These are phyloP conservation scores for Vitellaria paradoxa DNA, from an alignment of 179 eudicot genomes.

Conservation along the genomic window DNA sequence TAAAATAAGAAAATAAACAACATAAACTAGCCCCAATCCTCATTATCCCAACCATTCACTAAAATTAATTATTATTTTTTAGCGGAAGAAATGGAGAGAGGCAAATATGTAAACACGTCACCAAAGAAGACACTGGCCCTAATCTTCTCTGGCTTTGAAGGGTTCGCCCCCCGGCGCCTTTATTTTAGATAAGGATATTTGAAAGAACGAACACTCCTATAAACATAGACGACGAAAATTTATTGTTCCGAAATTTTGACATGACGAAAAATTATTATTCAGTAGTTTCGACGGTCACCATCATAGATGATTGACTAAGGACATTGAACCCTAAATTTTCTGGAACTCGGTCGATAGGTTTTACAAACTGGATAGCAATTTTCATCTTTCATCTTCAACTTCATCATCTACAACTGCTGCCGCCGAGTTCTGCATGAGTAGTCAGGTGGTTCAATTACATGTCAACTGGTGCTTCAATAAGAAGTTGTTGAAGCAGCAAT, in stretches of 20 bases:
- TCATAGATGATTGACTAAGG: background rate
- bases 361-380: background rate
- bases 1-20: too few species aligned
- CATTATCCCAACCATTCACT: too few species aligned
- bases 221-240: background rate
- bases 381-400: background rate
- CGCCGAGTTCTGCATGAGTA: conserved; percentile 44
- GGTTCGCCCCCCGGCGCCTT: background rate
- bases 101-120: too few species aligned
- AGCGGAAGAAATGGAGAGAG: too few species aligned
- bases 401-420: background rate
- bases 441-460: conserved; percentile 17
- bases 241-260: too few species aligned
- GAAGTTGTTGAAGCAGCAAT: conserved; percentile 37
- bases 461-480: conserved; percentile 25
- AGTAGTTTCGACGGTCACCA: background rate
- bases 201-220: background rate
- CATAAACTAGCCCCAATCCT: too few species aligned
- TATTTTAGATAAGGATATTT: background rate
- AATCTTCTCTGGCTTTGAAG: background rate
- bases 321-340: conserved; percentile 5
- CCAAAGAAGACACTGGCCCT: too few species aligned
- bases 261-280: background rate
- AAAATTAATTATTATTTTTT: too few species aligned
- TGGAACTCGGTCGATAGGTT: background rate